Evolutionary conservation across 73 alveolate genomes (phyloP).

Genomic region (Paramecium sexaurelia): DNA sequence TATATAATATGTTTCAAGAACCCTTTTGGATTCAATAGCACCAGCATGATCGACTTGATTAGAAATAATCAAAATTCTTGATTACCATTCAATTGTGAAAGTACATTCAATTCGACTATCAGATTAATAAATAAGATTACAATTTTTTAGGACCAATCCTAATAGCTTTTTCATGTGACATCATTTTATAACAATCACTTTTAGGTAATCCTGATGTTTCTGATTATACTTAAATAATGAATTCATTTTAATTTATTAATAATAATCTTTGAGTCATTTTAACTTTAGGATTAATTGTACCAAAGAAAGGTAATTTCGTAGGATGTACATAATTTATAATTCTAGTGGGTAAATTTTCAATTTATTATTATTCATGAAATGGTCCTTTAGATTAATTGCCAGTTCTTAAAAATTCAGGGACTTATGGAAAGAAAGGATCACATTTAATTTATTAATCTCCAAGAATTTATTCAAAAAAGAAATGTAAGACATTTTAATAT

Average conservation of each 20-base stretch:
- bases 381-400: neutral
- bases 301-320: constrained; percentile 7
- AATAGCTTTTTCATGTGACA: neutral
- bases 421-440: neutral
- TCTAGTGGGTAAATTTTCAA: constrained; percentile 20
- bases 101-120: constrained; percentile 41
- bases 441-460: neutral
- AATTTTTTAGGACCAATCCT: neutral
- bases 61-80: neutral
- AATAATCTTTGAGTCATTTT: constrained; percentile 6
- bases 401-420: neutral
- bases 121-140: neutral
- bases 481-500: neutral
- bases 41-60: constrained; percentile 31
- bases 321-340: neutral
- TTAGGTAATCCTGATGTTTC: constrained; percentile 35
- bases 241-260: constrained; percentile 18
- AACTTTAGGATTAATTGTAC: constrained; percentile 35
- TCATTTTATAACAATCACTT: neutral
- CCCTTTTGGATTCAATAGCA: constrained; percentile 33
- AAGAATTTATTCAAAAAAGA: constrained; percentile 8
- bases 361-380: neutral
- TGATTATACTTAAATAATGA: neutral
- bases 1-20: neutral
- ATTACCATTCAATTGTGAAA: constrained; percentile 33